Conservation (phyloP, 2,329 filamentous ascomycete species). For the Penicillium sp. region DNA sequence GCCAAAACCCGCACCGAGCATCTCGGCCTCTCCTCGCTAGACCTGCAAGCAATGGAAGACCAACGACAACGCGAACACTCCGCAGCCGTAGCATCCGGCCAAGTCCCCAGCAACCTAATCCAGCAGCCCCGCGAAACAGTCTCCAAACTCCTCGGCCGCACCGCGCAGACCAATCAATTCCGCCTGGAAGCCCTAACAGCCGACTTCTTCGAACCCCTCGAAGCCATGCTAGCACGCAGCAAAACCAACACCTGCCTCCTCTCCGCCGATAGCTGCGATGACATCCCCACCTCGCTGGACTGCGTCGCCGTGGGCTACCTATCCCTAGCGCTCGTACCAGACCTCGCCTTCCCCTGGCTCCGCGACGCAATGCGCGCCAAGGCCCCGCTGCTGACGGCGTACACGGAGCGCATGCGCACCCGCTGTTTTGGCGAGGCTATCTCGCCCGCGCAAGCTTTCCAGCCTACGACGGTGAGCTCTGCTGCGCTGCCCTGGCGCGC, state of each 20-base stretch:
- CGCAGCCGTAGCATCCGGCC: conserved; percentile 39
- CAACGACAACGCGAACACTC: conserved; percentile 40
- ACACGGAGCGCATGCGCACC: conserved; percentile 43
- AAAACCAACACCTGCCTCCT: conserved; percentile 55
- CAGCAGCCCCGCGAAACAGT: conserved; percentile 60
- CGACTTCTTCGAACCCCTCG: conserved; percentile 69
- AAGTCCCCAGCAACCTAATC: conserved; percentile 52
- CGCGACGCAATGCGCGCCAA: conserved; percentile 56
- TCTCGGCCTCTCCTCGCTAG: conserved; percentile 66
- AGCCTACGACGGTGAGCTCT: neutral
- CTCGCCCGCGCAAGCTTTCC: conserved; percentile 20
- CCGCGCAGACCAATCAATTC: conserved; percentile 72
- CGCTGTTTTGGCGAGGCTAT: conserved; percentile 38
- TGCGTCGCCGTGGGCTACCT: conserved; percentile 80
- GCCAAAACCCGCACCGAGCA: conserved; percentile 70
- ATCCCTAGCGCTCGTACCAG: conserved; percentile 65
- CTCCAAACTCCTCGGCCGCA: conserved; percentile 60
- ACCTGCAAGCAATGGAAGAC: conserved; percentile 55
- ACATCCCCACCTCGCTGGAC: conserved; percentile 65
- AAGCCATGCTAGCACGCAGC: conserved; percentile 55
- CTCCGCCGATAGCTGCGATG: conserved; percentile 31
- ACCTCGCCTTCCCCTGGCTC: conserved; percentile 63
- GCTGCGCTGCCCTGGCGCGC: conserved; percentile 37
- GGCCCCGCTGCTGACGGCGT: conserved; percentile 46
- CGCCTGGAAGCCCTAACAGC: conserved; percentile 70